phyloP scores from a whole-genome alignment of 2,329 filamentous ascomycete genomes.

The Diplocarpon rosae region DNA sequence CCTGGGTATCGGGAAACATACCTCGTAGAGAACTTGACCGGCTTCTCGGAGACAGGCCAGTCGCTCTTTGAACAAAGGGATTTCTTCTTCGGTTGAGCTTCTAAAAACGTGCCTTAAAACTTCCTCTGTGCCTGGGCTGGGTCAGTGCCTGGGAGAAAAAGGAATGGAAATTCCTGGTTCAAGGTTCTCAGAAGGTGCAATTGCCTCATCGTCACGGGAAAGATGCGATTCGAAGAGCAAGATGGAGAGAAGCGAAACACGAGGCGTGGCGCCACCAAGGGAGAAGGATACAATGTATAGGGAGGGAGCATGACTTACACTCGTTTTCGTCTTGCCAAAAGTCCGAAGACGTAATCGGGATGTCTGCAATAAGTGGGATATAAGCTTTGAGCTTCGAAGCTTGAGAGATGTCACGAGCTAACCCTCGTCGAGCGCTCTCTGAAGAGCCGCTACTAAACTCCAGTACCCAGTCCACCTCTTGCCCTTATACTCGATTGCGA shows the following conservation, averaged over 20 bases:
- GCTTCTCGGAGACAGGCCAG: constrained; percentile 74
- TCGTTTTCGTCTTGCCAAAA: constrained; percentile 74
- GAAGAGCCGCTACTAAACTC: constrained; percentile 79
- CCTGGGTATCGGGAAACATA: constrained; percentile 36
- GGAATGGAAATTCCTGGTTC: no score
- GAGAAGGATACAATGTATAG: not conserved
- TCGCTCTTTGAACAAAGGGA: constrained; percentile 72
- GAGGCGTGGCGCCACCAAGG: no score
- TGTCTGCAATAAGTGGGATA: constrained; percentile 42
- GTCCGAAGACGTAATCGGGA: constrained; percentile 77
- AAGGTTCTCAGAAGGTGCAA: no score
- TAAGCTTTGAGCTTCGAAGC: constrained; percentile 12
- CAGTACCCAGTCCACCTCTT: constrained; percentile 89
- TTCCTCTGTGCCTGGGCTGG: constrained; percentile 44
- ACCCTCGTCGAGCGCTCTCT: constrained; percentile 83
- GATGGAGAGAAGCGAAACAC: no score
- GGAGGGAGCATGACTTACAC: constrained; percentile 33
- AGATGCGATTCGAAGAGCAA: no score
- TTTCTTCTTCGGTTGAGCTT: constrained; percentile 74
- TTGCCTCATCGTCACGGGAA: no score
- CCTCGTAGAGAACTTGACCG: constrained; percentile 66
- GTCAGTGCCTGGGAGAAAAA: no score
- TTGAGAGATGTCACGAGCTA: constrained; percentile 16
- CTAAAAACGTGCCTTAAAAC: constrained; percentile 69
- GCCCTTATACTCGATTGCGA: constrained; percentile 70